These are phyloP conservation scores for Bidens hawaiensis DNA, from an alignment of 140 eudicot species.

Conservation along the genomic window DNA sequence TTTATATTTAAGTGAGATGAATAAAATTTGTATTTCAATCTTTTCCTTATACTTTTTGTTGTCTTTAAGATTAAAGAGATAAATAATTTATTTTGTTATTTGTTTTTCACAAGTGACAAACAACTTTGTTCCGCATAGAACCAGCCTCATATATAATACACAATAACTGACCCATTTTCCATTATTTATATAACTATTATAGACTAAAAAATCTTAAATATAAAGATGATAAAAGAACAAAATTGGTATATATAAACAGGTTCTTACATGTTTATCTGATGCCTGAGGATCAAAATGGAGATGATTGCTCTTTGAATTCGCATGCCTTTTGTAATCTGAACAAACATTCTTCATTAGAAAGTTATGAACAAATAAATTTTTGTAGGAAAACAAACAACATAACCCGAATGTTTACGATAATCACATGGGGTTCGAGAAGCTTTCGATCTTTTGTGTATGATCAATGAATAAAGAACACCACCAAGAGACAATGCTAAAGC, in stretches of 20 bases:
- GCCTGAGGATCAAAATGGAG: conserved; percentile 24
- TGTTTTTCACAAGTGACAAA: no score
- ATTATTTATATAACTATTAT: no score
- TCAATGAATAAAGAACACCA: conserved; percentile 49
- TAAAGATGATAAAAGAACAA: background rate
- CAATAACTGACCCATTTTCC: no score
- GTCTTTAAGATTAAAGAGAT: no score
- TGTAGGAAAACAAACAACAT: conserved; percentile 4
- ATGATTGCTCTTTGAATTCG: conserved; percentile 24
- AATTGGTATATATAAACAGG: background rate
- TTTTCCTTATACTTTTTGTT: no score
- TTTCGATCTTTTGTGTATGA: conserved; percentile 43
- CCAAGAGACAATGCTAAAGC: conserved; percentile 70
- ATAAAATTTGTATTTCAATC: no score
- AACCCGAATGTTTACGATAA: conserved; percentile 32
- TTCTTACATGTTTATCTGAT: conserved; percentile 41
- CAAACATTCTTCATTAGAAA: conserved; percentile 1
- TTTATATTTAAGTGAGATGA: no score
- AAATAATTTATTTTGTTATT: no score
- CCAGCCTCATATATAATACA: no score
- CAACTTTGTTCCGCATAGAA: no score
- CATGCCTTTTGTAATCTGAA: conserved; percentile 39
- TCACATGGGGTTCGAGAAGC: conserved; percentile 41
- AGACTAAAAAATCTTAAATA: no score
- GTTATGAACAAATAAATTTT: background rate